A percentile compares a stretch with the other conserved stretches of the same genome.
phyloP scores from a whole-genome alignment of 192 early-diverging fungal species.

The Coemansia reversa region DNA sequence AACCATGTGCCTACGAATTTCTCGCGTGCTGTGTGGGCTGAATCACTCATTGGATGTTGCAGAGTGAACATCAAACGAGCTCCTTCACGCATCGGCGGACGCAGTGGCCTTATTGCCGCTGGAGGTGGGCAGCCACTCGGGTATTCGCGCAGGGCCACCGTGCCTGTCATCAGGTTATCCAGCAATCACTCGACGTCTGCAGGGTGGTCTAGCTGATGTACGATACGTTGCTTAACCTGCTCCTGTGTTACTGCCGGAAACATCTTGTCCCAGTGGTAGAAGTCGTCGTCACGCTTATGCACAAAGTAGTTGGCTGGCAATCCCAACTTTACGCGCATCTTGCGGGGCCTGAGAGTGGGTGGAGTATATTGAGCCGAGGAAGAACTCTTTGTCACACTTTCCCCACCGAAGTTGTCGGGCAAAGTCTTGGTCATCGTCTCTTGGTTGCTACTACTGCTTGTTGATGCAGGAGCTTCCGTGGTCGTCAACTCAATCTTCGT shows the following conservation, averaged over 20 bases:
- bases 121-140: constrained; percentile 26
- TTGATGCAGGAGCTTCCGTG: background rate
- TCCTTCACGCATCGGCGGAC: constrained; percentile 8
- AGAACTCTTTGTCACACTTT: background rate
- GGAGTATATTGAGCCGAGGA: background rate
- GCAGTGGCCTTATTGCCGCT: constrained; percentile 10
- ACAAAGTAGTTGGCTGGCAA: constrained; percentile 3
- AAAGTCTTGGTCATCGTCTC: too few relatives aligned
- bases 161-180: constrained; percentile 3
- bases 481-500: background rate
- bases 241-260: background rate
- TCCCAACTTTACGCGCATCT: constrained; percentile 4
- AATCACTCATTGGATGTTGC: constrained; percentile 13
- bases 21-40: background rate
- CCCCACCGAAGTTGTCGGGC: too few relatives aligned
- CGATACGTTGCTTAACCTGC: background rate
- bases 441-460: background rate
- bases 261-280: background rate
- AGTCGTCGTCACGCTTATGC: constrained; percentile 2
- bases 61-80: constrained; percentile 1
- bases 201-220: background rate
- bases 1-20: background rate
- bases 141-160: constrained; percentile 13
- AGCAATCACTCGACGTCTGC: background rate
- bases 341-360: background rate